Evolutionary conservation across 306 rosid species (phyloP).

Genomic region (Cotoneaster glaucophyllus): DNA sequence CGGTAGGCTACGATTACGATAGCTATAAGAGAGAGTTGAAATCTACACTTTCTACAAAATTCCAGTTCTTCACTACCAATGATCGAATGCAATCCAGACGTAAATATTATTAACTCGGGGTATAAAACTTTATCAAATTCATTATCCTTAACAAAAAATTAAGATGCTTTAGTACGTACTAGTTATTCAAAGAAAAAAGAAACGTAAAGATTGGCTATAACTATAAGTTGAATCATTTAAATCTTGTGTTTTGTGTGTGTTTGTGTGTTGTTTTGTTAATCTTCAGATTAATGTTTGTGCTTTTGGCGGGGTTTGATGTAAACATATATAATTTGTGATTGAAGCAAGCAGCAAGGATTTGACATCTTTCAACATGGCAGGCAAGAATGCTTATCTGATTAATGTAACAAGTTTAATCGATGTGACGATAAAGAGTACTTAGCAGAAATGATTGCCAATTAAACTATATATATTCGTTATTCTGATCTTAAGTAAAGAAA

Average conservation of each 20-base stretch:
- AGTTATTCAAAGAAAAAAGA: not conserved
- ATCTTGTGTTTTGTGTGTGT: not conserved
- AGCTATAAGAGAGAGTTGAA: too few species aligned
- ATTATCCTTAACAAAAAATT: not conserved
- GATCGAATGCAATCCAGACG: not conserved
- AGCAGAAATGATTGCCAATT: constrained; percentile 2
- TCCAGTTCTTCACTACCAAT: not conserved
- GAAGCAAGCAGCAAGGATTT: not conserved
- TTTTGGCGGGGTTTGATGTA: not conserved
- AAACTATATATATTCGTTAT: not conserved
- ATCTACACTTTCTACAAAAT: too few species aligned
- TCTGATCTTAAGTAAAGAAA: not conserved
- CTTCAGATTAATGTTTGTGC: not conserved
- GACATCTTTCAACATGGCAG: not conserved
- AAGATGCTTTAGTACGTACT: not conserved
- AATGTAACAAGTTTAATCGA: not conserved
- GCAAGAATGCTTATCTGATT: not conserved
- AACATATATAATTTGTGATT: not conserved
- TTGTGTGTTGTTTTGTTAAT: not conserved
- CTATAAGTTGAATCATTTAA: not conserved
- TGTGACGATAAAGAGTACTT: not conserved
- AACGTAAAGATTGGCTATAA: not conserved
- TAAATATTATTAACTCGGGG: not conserved
- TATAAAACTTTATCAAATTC: not conserved
- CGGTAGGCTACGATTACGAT: too few species aligned